Conservation (phyloP, 176 grass and related monocot genomes). For the Lolium multiflorum region DNA sequence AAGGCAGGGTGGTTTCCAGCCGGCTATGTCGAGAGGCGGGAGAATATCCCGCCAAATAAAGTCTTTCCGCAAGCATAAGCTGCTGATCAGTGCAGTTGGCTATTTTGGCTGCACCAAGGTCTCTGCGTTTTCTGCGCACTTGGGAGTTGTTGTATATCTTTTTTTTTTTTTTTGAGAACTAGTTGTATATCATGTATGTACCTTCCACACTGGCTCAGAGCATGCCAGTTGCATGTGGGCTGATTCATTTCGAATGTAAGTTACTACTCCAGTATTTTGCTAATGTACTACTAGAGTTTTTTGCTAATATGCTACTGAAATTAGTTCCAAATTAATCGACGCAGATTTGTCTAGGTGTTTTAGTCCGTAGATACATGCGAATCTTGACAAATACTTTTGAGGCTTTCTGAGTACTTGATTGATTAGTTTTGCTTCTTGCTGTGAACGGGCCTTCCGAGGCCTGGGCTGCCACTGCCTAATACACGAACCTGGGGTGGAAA, state of each 20-base stretch:
- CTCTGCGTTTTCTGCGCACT: not conserved
- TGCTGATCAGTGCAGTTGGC: not conserved
- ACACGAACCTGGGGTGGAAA: not conserved
- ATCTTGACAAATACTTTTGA: no score
- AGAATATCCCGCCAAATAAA: constrained; percentile 89
- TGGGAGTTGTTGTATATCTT: not conserved
- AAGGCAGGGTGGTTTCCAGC: constrained; percentile 93
- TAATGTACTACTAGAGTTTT: not conserved
- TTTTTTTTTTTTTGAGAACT: not conserved
- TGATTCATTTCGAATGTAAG: constrained; percentile 13
- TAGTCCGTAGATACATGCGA: no score
- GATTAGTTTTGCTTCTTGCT: not conserved
- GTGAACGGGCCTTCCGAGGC: not conserved
- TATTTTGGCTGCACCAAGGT: constrained; percentile 15
- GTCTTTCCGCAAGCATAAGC: constrained; percentile 68
- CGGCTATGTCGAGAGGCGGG: constrained; percentile 74
- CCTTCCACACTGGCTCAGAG: constrained; percentile 11
- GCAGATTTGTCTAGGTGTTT: no score
- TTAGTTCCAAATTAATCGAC: no score
- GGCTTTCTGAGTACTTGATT: not conserved
- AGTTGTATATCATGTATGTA: constrained; percentile 36
- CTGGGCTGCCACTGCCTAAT: not conserved
- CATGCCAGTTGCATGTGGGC: not conserved
- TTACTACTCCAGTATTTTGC: not conserved
- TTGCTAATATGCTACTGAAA: no score